These are phyloP conservation scores for Pichia rugopelliculosa DNA, from an alignment of 805 yeast species.

Conservation along the genomic window DNA sequence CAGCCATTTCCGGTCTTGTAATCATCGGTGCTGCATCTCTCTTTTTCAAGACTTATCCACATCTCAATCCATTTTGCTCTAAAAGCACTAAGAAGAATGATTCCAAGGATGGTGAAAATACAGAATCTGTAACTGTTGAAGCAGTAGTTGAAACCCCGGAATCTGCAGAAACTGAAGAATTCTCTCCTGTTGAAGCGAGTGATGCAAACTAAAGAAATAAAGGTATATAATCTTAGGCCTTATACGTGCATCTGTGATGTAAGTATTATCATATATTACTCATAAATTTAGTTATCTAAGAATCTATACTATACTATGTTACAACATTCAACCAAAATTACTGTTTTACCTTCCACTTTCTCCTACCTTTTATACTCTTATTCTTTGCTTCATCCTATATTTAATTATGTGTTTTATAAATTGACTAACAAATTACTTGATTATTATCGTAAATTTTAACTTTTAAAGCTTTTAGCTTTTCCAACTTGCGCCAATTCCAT, in stretches of 20 bases:
- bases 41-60: slow-evolving; percentile 44
- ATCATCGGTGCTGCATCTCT: slow-evolving; percentile 36
- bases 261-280: too few species aligned
- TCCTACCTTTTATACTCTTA: not conserved
- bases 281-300: too few species aligned
- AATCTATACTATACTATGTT: not conserved
- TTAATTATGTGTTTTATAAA: not conserved
- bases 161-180: not conserved
- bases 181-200: not conserved
- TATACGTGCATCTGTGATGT: slow-evolving; percentile 24
- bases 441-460: not conserved
- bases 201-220: slow-evolving; percentile 20
- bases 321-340: not conserved
- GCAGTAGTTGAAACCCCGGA: not conserved
- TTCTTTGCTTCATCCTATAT: not conserved
- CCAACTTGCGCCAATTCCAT: too few species aligned
- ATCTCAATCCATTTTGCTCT: slow-evolving; percentile 24
- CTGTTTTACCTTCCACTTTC: not conserved
- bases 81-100: slow-evolving; percentile 1
- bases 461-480: too few species aligned
- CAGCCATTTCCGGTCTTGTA: slow-evolving; percentile 38
- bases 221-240: not conserved
- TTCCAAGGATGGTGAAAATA: not conserved
- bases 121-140: slow-evolving; percentile 16
- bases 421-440: too few species aligned